Evolutionary conservation across 1,284 basidiomycete species (phyloP).

Genomic region (Trichosporon sp.): DNA sequence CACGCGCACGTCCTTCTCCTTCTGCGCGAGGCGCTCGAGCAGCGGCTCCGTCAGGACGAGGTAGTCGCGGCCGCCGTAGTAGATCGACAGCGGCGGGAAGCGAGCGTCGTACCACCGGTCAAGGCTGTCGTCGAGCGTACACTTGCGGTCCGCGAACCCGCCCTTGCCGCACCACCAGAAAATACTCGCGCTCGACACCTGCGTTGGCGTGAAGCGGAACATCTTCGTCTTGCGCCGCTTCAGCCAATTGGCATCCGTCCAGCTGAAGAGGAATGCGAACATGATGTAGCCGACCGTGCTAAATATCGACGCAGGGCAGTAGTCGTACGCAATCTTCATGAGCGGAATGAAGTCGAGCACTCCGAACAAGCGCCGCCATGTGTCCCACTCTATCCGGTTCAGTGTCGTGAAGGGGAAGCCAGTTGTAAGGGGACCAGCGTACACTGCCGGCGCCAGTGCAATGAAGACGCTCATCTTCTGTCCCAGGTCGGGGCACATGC

Average conservation of each 20-base stretch:
- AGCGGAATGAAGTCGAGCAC: constrained; percentile 60
- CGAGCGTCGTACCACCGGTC: constrained; percentile 55
- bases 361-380: constrained; percentile 57
- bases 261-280: constrained; percentile 57
- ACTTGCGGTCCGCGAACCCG: constrained; percentile 57
- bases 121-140: constrained; percentile 53
- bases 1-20: constrained; percentile 53
- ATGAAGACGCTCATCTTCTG: constrained; percentile 56
- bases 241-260: constrained; percentile 61
- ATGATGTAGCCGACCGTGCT: constrained; percentile 51
- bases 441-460: constrained; percentile 59
- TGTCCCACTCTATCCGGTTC: constrained; percentile 54
- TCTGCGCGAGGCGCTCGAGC: constrained; percentile 50
- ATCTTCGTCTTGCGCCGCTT: constrained; percentile 57
- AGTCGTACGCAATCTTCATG: constrained; percentile 59
- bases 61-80: constrained; percentile 54
- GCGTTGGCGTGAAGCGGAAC: constrained; percentile 61
- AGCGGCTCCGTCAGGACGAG: constrained; percentile 53
- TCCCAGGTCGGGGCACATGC: constrained; percentile 57
- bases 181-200: constrained; percentile 54
- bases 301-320: constrained; percentile 52
- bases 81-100: constrained; percentile 57
- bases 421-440: constrained; percentile 56
- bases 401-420: constrained; percentile 57
- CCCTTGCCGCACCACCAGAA: constrained; percentile 60